phyloP scores from a whole-genome alignment of 2,329 filamentous ascomycete genomes.

The Harringtonia aguacate region DNA sequence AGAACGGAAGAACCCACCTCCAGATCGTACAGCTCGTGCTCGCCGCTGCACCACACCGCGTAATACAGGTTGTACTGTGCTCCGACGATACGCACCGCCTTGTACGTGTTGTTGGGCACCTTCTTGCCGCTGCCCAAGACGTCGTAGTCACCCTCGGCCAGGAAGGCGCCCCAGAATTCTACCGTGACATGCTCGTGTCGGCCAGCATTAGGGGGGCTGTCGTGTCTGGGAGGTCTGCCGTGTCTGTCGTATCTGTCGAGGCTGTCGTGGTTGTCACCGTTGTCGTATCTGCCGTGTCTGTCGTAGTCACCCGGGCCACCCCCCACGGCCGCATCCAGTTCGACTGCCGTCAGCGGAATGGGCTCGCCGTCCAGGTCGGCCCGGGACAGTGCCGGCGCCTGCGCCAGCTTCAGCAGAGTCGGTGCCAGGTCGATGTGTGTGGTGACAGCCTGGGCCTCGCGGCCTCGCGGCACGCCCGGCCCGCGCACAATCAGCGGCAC shows the following conservation, averaged over 20 bases:
- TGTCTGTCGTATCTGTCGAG: too few relatives aligned
- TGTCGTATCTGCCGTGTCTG: not conserved
- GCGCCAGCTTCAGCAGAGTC: conserved; percentile 37
- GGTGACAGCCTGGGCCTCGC: conserved; percentile 32
- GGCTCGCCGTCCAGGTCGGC: conserved; percentile 44
- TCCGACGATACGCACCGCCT: conserved; percentile 43
- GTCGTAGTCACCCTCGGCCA: conserved; percentile 23
- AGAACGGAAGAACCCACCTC: conserved; percentile 25
- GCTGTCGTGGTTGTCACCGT: not conserved
- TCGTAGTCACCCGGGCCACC: too few relatives aligned
- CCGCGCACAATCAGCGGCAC: conserved; percentile 50
- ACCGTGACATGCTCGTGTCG: conserved; percentile 46
- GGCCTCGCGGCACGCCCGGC: conserved; percentile 36
- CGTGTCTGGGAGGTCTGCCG: too few relatives aligned
- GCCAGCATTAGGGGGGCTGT: not conserved
- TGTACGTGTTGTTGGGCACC: conserved; percentile 45
- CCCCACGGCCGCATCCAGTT: conserved; percentile 13
- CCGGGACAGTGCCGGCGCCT: conserved; percentile 19
- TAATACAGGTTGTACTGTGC: conserved; percentile 52
- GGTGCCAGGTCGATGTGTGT: conserved; percentile 55
- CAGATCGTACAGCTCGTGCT: conserved; percentile 56
- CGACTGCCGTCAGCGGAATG: conserved; percentile 29
- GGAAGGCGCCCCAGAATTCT: conserved; percentile 42
- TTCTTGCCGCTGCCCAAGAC: conserved; percentile 10
- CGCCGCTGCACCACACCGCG: conserved; percentile 57